Base-by-base conservation (phyloP, 1,139 yeast species). In the Nakaseomyces kungkrabaensis region DNA sequence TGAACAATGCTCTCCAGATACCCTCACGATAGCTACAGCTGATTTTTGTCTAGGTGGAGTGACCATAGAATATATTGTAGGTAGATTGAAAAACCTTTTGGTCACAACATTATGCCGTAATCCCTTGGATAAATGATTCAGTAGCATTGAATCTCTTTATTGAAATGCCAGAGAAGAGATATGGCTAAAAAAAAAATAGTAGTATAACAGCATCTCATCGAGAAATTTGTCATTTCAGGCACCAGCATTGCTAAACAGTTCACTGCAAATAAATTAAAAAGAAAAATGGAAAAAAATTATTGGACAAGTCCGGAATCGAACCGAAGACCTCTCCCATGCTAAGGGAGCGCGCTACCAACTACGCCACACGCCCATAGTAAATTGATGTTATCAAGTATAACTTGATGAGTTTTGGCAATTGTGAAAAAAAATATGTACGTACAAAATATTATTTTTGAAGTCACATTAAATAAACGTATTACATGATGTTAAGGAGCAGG, bases 21-120 rank as follows among this genome's bases (percentile, higher is more conserved):
- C 71, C 52, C 98, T 71, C 7, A 92, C 75, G 1, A 92, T 89
- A 0, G 92, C 96, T 32, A 92, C 82, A 1, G 97, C 98, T 0
- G 97, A 77, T 54, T 84, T 75, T 0, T 56, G 59, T 1, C 90
- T 82, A 0, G 85, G 78, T 11, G 85, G 81, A 0, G 97, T 90
- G 0, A 97, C 88, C 25, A 90, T 70, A 0, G 98, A 97, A 71
- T 83, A 92, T 4, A 92, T 82, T 0, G 98, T 92, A 29, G 92
- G 61, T 32, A 57, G 50, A 37, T 4, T 50, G 34, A 5, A 24
- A n/a, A 25, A 38, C 29, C 42, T 26, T 13, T n/a, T 10, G 17
- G 55, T 50, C 10, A 45, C 26, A n/a, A 48, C 29, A 36, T 17
- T 36, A 36, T 25, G 22, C 22, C 22, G 22, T 17, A 17, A 29